Percentiles rank a stretch among this genome's conserved stretches.
These are phyloP conservation scores for Fulvia fulva DNA, from an alignment of 2,329 filamentous ascomycete genomes.

Conservation along the genomic window DNA sequence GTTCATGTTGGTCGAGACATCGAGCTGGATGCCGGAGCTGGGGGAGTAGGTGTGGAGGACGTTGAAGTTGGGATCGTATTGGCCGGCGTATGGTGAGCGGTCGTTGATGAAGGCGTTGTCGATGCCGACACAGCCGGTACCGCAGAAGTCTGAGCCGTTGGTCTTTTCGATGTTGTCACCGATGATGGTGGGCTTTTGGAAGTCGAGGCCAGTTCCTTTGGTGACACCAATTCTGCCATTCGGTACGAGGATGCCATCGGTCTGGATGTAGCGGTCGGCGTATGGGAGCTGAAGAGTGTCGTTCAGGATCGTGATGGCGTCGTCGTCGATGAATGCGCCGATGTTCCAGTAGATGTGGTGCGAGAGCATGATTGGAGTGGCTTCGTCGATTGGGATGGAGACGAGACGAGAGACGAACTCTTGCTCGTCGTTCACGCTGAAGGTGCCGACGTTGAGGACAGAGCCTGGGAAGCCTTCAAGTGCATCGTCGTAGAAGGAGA, in stretches of 20 bases:
- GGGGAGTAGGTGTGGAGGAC: constrained; percentile 25
- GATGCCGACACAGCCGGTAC: constrained; percentile 77
- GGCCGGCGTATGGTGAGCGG: constrained; percentile 23
- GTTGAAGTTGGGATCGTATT: constrained; percentile 25
- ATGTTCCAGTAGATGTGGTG: constrained; percentile 79
- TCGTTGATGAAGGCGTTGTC: constrained; percentile 51
- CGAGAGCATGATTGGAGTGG: constrained; percentile 79
- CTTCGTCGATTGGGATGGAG: constrained; percentile 66
- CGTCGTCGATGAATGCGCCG: constrained; percentile 71
- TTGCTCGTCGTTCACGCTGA: constrained; percentile 61
- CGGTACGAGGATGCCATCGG: constrained; percentile 29
- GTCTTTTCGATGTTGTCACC: constrained; percentile 26
- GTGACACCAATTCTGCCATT: constrained; percentile 44
- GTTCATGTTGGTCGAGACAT: constrained; percentile 29
- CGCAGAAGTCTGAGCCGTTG: constrained; percentile 50
- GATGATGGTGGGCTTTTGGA: constrained; percentile 23
- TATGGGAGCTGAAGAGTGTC: constrained; percentile 72
- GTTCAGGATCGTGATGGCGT: constrained; percentile 62
- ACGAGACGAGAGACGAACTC: constrained; percentile 70
- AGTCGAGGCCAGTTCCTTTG: constrained; percentile 29
- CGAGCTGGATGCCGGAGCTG: constrained; percentile 29
- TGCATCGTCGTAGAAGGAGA: constrained; percentile 67
- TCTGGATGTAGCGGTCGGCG: constrained; percentile 35
- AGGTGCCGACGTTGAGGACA: constrained; percentile 70
- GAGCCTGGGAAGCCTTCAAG: constrained; percentile 75